Evolutionary conservation across 768 basidiomycete species (phyloP).

Genomic region (Amanita brunnescens): DNA sequence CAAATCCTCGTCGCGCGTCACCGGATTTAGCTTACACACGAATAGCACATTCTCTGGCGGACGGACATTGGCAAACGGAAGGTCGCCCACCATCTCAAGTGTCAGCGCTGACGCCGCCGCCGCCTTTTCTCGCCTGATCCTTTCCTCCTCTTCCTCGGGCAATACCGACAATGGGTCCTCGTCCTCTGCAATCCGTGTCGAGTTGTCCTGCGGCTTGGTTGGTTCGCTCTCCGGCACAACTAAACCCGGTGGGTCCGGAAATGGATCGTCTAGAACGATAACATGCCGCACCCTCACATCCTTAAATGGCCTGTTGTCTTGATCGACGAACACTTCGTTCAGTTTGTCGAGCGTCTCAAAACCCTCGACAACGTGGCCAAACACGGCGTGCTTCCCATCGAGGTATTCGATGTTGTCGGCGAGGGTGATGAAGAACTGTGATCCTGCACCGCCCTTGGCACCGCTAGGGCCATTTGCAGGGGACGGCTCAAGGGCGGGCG

Average conservation of each 20-base stretch:
- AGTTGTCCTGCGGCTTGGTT: conserved; percentile 72
- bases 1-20: conserved; percentile 91
- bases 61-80: conserved; percentile 95
- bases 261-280: conserved; percentile 95
- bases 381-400: conserved; percentile 87
- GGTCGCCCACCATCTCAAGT: conserved; percentile 98
- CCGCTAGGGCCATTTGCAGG: not conserved
- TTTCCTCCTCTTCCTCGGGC: conserved; percentile 82
- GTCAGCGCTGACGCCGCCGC: conserved; percentile 92
- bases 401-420: conserved; percentile 89
- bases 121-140: conserved; percentile 72
- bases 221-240: conserved; percentile 69
- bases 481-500: conserved; percentile 54
- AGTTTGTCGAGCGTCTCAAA: conserved; percentile 86
- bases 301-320: conserved; percentile 84
- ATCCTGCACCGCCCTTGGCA: conserved; percentile 61
- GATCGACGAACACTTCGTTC: conserved; percentile 86
- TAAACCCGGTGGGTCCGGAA: conserved; percentile 77
- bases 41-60: conserved; percentile 98
- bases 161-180: conserved; percentile 80
- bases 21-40: conserved; percentile 96
- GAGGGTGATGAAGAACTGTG: conserved; percentile 95
- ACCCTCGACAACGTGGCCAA: conserved; percentile 94
- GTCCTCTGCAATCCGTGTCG: conserved; percentile 88
- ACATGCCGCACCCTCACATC: conserved; percentile 94